These are phyloP conservation scores for Sordariomycetes sp. DNA, from an alignment of 2,329 filamentous ascomycete genomes.

Conservation along the genomic window DNA sequence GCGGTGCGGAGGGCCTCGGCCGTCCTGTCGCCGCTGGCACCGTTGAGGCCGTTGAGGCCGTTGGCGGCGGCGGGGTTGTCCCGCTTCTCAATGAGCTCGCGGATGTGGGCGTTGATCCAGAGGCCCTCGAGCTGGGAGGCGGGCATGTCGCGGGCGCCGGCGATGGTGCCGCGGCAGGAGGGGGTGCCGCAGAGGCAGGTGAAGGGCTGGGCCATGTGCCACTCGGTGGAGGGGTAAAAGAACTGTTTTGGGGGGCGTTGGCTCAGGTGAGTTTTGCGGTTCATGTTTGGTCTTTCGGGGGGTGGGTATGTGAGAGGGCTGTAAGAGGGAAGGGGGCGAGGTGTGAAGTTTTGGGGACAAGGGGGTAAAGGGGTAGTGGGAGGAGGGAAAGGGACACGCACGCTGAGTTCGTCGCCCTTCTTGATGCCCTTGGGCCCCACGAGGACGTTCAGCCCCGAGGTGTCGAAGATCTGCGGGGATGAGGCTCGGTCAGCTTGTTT, in stretches of 20 bases:
- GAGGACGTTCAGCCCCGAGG: conserved; percentile 42
- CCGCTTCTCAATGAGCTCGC: conserved; percentile 37
- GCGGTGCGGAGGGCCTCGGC: conserved; percentile 29
- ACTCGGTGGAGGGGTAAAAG: conserved; percentile 69
- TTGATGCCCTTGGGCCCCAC: conserved; percentile 45
- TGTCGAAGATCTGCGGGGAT: conserved; percentile 45
- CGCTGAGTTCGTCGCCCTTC: conserved; percentile 47
- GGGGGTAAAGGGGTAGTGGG: not conserved
- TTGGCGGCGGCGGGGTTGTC: conserved; percentile 5
- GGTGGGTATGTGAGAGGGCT: not conserved
- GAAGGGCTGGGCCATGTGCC: conserved; percentile 64
- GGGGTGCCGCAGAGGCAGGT: conserved; percentile 49
- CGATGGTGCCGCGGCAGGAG: conserved; percentile 50
- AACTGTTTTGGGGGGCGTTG: conserved; percentile 36
- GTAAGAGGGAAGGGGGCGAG: not conserved
- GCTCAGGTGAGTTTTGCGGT: not conserved
- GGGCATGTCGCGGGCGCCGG: conserved; percentile 52
- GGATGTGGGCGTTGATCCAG: conserved; percentile 54
- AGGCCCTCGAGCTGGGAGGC: conserved; percentile 40
- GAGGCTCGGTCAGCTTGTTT: not conserved
- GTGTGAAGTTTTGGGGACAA: not conserved
- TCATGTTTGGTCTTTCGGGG: not conserved
- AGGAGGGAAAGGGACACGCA: conserved; percentile 14
- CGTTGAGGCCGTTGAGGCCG: conserved; percentile 6
- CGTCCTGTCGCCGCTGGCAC: conserved; percentile 13